phyloP scores from a whole-genome alignment of 2,329 filamentous ascomycete genomes.

The Talaromyces amestolkiae region DNA sequence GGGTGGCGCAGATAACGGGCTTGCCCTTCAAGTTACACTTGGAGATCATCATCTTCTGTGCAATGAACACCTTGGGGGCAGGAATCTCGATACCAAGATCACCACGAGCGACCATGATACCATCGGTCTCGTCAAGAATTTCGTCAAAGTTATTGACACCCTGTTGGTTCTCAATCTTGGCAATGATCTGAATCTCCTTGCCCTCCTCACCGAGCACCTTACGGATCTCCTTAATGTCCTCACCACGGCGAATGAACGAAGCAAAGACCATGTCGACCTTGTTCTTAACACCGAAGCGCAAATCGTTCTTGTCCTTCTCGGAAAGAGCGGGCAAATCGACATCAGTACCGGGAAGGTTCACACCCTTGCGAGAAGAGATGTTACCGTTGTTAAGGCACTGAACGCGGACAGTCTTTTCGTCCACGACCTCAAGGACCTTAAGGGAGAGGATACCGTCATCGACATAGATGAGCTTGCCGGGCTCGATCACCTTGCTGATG shows the following conservation, averaged over 20 bases:
- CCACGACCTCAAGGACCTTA: conserved; percentile 81
- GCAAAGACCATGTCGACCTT: conserved; percentile 98
- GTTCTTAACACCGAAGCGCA: conserved; percentile 96
- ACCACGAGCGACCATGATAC: conserved; percentile 99
- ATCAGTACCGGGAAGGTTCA: conserved; percentile 98
- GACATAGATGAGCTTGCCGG: conserved; percentile 92
- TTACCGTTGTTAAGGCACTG: conserved; percentile 94
- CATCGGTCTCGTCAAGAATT: conserved; percentile 92
- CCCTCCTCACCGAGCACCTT: conserved; percentile 86
- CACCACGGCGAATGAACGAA: conserved; percentile 91
- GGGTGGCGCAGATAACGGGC: conserved; percentile 96
- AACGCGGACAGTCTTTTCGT: conserved; percentile 84
- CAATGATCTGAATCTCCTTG: conserved; percentile 97
- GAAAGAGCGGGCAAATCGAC: conserved; percentile 96
- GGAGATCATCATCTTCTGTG: conserved; percentile 99
- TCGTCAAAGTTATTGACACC: conserved; percentile 99
- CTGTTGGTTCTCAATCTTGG: conserved; percentile 99
- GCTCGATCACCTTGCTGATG: conserved; percentile 95
- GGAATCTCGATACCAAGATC: conserved; percentile 98
- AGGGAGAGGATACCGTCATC: conserved; percentile 98
- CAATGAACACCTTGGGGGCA: conserved; percentile 95
- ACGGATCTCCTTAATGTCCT: conserved; percentile 91
- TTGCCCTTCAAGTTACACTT: conserved; percentile 99
- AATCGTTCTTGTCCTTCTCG: conserved; percentile 95
- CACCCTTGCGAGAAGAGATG: conserved; percentile 98